These are phyloP conservation scores for Pichia sporocuriosa DNA, from an alignment of 805 yeast species.

Conservation along the genomic window DNA sequence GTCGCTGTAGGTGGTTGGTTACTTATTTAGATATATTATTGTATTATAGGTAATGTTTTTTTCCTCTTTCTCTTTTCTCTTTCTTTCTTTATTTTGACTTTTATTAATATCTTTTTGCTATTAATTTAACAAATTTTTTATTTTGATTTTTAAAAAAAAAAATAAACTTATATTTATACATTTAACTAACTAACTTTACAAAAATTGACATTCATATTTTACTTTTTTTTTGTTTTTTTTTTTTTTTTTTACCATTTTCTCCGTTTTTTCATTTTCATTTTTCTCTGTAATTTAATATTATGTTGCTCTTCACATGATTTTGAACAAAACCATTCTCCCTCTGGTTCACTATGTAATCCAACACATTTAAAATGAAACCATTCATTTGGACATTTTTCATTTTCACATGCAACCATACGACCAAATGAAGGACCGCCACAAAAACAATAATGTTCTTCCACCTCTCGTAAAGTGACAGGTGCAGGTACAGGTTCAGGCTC, in stretches of 20 bases:
- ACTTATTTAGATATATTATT: slow-evolving; percentile 31
- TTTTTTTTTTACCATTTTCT: no score
- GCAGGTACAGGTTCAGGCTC: neutral
- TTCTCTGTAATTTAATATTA: neutral
- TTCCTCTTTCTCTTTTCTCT: slow-evolving; percentile 16
- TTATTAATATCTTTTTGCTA: no score
- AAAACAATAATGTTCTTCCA: slow-evolving; percentile 34
- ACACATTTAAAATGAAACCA: slow-evolving; percentile 98
- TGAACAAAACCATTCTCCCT: slow-evolving; percentile 87
- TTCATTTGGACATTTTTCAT: slow-evolving; percentile 71
- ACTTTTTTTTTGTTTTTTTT: no score
- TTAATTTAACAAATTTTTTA: no score
- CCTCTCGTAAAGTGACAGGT: neutral
- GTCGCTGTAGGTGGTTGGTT: slow-evolving; percentile 76
- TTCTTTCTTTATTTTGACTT: neutral
- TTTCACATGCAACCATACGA: slow-evolving; percentile 95
- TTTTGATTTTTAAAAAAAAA: no score
- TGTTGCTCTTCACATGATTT: slow-evolving; percentile 43
- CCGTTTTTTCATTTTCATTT: slow-evolving; percentile 16
- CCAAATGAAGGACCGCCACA: slow-evolving; percentile 60
- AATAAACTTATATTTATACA: no score
- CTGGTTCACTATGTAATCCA: slow-evolving; percentile 80
- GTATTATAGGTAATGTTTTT: no score
- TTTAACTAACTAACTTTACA: no score
- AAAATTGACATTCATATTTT: no score